Percentiles rank a stretch among this genome's conserved stretches.
Evolutionary conservation across 2,329 filamentous ascomycete species (phyloP).

Genomic region (Anisogramma anomala): DNA sequence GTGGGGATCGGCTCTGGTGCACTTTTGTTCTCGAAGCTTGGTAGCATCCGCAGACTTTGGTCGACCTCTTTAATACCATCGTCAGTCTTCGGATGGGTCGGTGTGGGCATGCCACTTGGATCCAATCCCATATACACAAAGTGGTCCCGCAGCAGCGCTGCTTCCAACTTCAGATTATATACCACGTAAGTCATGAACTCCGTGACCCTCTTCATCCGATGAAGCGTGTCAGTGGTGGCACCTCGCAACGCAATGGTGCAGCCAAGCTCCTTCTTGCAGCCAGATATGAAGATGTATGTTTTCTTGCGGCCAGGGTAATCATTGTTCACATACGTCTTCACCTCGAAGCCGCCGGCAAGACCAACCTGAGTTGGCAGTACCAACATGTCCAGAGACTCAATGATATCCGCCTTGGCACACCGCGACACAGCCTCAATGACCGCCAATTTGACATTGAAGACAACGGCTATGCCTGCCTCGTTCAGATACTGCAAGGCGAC

Average conservation of each 20-base stretch:
- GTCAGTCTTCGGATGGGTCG: constrained; percentile 23
- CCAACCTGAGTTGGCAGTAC: constrained; percentile 67
- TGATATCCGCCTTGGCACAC: constrained; percentile 82
- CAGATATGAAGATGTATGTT: constrained; percentile 91
- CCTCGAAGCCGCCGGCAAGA: constrained; percentile 75
- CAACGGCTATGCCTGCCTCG: constrained; percentile 81
- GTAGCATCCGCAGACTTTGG: constrained; percentile 7
- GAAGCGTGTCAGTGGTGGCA: constrained; percentile 56
- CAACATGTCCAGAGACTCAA: constrained; percentile 90
- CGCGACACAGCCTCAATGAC: constrained; percentile 91
- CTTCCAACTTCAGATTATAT: constrained; percentile 93
- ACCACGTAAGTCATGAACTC: constrained; percentile 99
- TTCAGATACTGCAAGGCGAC: constrained; percentile 80
- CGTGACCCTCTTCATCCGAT: constrained; percentile 80
- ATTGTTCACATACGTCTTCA: constrained; percentile 86
- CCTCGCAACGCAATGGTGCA: constrained; percentile 91
- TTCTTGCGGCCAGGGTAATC: constrained; percentile 66
- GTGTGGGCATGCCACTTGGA: constrained; percentile 53
- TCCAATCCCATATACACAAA: constrained; percentile 36
- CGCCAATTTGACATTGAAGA: constrained; percentile 91
- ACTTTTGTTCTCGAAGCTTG: constrained; percentile 6
- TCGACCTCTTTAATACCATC: background rate
- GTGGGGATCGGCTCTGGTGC: background rate
- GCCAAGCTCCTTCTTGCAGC: constrained; percentile 77
- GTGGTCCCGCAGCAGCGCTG: constrained; percentile 85